Base-by-base conservation (phyloP, 176 grass and related monocot genomes). In the Themeda triandra region DNA sequence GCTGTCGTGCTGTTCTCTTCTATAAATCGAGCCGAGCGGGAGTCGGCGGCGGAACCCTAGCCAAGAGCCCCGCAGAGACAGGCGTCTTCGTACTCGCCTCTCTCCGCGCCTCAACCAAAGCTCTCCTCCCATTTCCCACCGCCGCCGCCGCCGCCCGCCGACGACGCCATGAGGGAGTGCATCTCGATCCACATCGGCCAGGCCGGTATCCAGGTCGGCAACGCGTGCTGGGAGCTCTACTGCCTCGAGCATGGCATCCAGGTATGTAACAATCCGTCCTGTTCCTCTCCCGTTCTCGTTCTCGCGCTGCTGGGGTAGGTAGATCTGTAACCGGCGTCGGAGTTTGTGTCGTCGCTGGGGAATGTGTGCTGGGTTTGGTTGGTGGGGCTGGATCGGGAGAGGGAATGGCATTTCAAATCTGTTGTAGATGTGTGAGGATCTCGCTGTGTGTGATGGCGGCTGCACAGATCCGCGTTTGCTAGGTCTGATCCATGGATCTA, bases 181-280 rank as follows among this genome's bases (percentile, higher is more conserved):
- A 95, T 95, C 59, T 95, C 93, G 48, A 95, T 95, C 87, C 93
- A 95, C 85, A 95, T 95, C 69, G 93, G 93, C 6, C 93, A 95
- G 87, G 93, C 93, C 53, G 93, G 90, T 51, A 95, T 95, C 90
- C 93, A 95, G 90, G 93, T 95, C 78, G 93, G 93, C 8, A 95
- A 95, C 76, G 90, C 90, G 13, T 95, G 93, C 87, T 95, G 93
- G 90, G 93, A 95, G 73, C 93, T 95, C 9, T 95, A 95, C 90
- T 95, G 93, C 87, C 93, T 95, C 31, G 93, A 95, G 93, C 93
- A 95, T 10, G 92, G 93, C 87, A 95, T 95, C 25, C 90, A 95
- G 93, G 90, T 95, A 92, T 90, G 90, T 95, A 92, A 23, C 1
- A 14, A 73, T 69, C 71, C 12, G 13, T 6, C 46, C 51, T 1